Percentiles rank a stretch among this genome's conserved stretches.
Conservation (phyloP, 306 rosid species). For the Rosa multiflora region DNA sequence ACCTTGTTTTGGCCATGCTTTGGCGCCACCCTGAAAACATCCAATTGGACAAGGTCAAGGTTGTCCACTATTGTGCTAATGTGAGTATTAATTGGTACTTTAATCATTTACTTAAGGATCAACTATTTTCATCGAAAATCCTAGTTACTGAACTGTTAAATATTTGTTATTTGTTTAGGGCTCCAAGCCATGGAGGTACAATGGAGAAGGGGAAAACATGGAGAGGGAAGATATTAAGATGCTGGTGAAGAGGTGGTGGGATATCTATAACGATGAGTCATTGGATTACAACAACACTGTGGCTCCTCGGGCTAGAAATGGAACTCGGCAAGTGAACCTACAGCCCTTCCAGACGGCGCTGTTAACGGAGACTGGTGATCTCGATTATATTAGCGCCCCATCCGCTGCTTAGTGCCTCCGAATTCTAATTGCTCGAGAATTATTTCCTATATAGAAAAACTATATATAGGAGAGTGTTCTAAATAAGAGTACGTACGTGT, state of each 20-base stretch:
- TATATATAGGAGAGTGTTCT: background rate
- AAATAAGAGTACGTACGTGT: background rate
- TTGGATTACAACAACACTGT: conserved; percentile 35
- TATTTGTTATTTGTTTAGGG: conserved; percentile 39
- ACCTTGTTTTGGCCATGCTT: conserved; percentile 71
- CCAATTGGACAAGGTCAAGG: conserved; percentile 55
- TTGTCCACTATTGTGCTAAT: conserved; percentile 78
- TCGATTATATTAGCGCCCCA: conserved; percentile 32
- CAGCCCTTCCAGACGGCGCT: conserved; percentile 19
- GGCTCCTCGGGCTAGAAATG: background rate
- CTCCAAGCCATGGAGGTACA: conserved; percentile 91
- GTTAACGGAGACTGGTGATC: conserved; percentile 17
- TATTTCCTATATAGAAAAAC: background rate
- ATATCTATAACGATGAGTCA: conserved; percentile 64
- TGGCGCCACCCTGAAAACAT: conserved; percentile 87
- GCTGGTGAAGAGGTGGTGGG: conserved; percentile 79
- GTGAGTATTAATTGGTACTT: conserved; percentile 37
- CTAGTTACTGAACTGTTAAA: background rate
- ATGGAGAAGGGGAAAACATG: conserved; percentile 77
- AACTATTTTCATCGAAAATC: background rate
- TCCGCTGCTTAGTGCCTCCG: conserved; percentile 42
- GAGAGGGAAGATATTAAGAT: conserved; percentile 72
- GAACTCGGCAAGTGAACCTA: background rate
- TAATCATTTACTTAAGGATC: background rate
- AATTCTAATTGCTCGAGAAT: background rate